These are phyloP conservation scores for Suillus ampliporus DNA, from an alignment of 768 basidiomycete genomes.

Conservation along the genomic window DNA sequence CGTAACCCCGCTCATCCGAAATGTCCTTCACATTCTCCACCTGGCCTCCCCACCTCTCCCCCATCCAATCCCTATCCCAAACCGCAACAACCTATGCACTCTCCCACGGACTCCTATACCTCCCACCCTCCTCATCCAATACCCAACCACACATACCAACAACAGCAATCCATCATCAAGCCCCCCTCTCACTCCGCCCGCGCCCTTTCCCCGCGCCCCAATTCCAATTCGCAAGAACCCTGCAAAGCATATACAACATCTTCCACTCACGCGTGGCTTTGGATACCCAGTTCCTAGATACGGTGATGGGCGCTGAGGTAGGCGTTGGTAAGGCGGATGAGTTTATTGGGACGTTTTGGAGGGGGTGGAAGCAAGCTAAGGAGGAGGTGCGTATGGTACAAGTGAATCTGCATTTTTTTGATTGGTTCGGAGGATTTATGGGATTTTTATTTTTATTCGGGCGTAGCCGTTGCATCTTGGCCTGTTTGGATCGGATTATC, in stretches of 20 bases:
- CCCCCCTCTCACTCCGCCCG: slow-evolving; percentile 83
- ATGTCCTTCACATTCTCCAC: slow-evolving; percentile 52
- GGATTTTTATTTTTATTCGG: too few species aligned
- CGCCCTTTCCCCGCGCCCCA: slow-evolving; percentile 89
- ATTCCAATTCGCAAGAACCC: slow-evolving; percentile 64
- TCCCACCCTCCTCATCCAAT: slow-evolving; percentile 62
- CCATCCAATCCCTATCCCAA: slow-evolving; percentile 59
- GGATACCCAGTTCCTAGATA: slow-evolving; percentile 81
- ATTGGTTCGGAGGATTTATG: too few species aligned
- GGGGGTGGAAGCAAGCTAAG: slow-evolving; percentile 78
- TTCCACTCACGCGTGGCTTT: slow-evolving; percentile 85
- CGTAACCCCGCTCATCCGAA: background rate
- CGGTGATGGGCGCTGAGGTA: slow-evolving; percentile 77
- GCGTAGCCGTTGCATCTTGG: slow-evolving; percentile 89
- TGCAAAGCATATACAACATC: slow-evolving; percentile 83
- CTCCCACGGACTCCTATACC: slow-evolving; percentile 83
- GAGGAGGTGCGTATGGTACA: slow-evolving; percentile 65
- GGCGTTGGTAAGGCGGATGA: slow-evolving; percentile 87
- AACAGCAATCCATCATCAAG: slow-evolving; percentile 82
- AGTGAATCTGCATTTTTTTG: slow-evolving; percentile 43
- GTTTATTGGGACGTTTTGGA: slow-evolving; percentile 88
- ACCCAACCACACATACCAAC: slow-evolving; percentile 56
- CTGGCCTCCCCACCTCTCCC: slow-evolving; percentile 79
- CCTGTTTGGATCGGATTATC: slow-evolving; percentile 93
- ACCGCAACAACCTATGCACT: slow-evolving; percentile 85